These are phyloP conservation scores for Pseudogymnoascus sp. DNA, from an alignment of 2,329 filamentous ascomycete species.

Conservation along the genomic window DNA sequence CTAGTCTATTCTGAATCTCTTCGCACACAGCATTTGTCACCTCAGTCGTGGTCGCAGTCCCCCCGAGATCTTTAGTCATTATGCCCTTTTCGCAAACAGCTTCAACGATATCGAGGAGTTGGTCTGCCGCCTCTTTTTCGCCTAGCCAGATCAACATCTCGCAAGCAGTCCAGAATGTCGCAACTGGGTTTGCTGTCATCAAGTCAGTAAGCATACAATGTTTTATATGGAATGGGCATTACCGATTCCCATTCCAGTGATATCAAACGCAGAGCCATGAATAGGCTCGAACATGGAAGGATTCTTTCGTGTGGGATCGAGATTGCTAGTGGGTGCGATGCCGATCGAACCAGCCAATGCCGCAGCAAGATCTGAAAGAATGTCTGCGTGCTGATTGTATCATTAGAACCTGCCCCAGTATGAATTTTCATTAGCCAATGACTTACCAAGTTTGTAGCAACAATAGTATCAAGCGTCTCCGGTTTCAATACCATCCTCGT, in stretches of 20 bases:
- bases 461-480: conserved; percentile 52
- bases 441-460: conserved; percentile 45
- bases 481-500: conserved; percentile 52
- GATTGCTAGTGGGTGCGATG: conserved; percentile 62
- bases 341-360: conserved; percentile 64
- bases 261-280: conserved; percentile 42
- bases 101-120: conserved; percentile 46
- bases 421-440: neutral
- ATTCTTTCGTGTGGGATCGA: conserved; percentile 52
- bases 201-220: conserved; percentile 31
- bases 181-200: conserved; percentile 51
- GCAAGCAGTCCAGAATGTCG: conserved; percentile 49
- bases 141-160: conserved; percentile 54
- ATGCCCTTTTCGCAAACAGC: conserved; percentile 39
- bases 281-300: conserved; percentile 57
- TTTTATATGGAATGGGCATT: neutral
- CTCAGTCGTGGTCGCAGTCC: conserved; percentile 15
- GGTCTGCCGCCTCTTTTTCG: conserved; percentile 42
- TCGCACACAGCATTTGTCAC: conserved; percentile 23
- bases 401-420: neutral
- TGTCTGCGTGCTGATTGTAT: conserved; percentile 47
- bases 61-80: conserved; percentile 18
- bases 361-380: conserved; percentile 64
- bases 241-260: conserved; percentile 11
- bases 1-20: conserved; percentile 18